Conservation (phyloP, 768 basidiomycete species). For the Tricholoma terreum region DNA sequence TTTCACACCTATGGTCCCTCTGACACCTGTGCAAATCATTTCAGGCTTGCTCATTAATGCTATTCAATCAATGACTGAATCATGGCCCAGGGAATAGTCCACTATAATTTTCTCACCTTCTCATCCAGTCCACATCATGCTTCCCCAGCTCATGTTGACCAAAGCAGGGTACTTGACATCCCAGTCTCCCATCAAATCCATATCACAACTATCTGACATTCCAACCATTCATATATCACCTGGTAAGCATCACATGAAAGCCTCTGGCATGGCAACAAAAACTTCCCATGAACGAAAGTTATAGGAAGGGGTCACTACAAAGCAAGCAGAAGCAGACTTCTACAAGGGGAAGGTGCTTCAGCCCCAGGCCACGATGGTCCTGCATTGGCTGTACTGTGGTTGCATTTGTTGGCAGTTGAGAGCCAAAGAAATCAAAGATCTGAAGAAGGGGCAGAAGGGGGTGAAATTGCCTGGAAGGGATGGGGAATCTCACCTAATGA, state of each 20-base stretch:
- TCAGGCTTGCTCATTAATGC: background rate
- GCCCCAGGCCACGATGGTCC: constrained; percentile 1
- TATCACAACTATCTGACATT: background rate
- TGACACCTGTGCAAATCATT: constrained; percentile 14
- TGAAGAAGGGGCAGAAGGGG: background rate
- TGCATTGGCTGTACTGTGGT: constrained; percentile 1
- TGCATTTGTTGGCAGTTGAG: background rate
- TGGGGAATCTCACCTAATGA: background rate
- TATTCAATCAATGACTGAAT: background rate
- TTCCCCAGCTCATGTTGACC: background rate
- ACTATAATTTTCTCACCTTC: background rate
- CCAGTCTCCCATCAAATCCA: constrained; percentile 4
- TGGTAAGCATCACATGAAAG: background rate
- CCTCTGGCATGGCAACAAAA: background rate
- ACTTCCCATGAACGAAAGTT: background rate
- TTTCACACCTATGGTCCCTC: background rate
- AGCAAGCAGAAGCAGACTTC: background rate
- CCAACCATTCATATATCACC: background rate
- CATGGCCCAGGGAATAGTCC: background rate
- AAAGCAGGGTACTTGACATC: constrained; percentile 2
- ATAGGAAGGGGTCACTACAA: background rate
- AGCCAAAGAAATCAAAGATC: background rate
- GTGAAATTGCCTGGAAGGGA: background rate
- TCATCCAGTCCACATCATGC: background rate
- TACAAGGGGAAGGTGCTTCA: background rate